Base-by-base conservation (phyloP, 495 filamentous ascomycete genomes). In the Penicillium herquei region DNA sequence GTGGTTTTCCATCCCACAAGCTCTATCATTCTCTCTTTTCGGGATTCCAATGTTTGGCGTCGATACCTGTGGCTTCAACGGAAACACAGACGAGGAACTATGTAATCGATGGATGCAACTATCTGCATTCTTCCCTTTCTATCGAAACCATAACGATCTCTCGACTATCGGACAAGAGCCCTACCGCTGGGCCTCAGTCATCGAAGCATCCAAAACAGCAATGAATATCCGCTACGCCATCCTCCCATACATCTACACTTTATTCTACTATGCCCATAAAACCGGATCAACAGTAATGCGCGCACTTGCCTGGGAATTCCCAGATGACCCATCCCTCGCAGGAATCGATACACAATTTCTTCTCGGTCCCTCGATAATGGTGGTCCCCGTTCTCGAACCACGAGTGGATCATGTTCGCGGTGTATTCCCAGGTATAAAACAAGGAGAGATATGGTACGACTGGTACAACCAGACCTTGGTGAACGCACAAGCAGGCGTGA, bases 31-130 rank as follows among this genome's bases (percentile, higher is more conserved):
- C 74, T 85, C 83, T 6, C 79, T 95, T 7, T 93, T 91, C 56
- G 90, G 89, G 44, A 86, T 95, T 13, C 91, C 91, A 7, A 93
- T 95, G 89, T 92, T 94, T 55, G 91, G 91, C 11, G 82, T 85
- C 7, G 89, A 92, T 56, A 87, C 88, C 8, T 94, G 91, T 63
- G 91, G 91, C 10, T 96, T 94, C 74, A 77, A 73, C 26, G 83
- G 82, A 31, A 90, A 94, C 60, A 73, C 79, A 0, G 84, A 87
- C 56, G 78, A 83, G 57, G 89, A 94, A 66, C 81, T 96, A 10
- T 96, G 91, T 65, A 82, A 82, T 51, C 81, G 91, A 7, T 96
- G 91, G 91, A 93, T 92, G 89, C 86, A 90, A 68, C 79, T 95
- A 1, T 81, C 77, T 1, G 90, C 90, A 17, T 94, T 95, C 76